Evolutionary conservation across 441 rosid species (phyloP).

Genomic region (Gossypium trilobum): DNA sequence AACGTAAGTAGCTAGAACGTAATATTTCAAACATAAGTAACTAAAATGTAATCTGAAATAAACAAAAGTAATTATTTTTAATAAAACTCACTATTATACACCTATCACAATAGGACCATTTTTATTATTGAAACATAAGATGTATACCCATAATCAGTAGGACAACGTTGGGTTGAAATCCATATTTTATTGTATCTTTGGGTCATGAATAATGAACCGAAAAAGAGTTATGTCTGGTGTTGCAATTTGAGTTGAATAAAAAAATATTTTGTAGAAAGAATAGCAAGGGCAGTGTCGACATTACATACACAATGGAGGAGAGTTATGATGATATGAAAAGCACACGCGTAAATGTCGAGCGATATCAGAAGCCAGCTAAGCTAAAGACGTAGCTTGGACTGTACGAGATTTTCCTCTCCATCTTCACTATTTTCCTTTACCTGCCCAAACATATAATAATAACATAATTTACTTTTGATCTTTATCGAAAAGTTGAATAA

Average conservation of each 20-base stretch:
- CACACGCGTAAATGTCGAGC: constrained; percentile 11
- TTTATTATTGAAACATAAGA: too few relatives aligned
- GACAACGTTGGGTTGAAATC: not conserved
- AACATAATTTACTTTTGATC: not conserved
- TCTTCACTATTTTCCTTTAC: not conserved
- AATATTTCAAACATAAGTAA: too few relatives aligned
- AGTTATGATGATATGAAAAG: not conserved
- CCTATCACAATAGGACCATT: not conserved
- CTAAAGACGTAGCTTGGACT: not conserved
- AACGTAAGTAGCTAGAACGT: too few relatives aligned
- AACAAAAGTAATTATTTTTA: too few relatives aligned
- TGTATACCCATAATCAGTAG: too few relatives aligned
- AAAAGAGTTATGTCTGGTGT: not conserved
- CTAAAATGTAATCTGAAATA: too few relatives aligned
- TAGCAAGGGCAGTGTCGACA: not conserved
- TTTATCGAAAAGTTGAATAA: not conserved
- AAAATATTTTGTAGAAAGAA: not conserved
- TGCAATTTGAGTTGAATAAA: not conserved
- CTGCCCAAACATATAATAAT: too few relatives aligned
- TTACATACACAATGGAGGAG: not conserved
- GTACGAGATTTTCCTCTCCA: not conserved
- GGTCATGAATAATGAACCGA: not conserved
- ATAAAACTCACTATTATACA: not conserved
- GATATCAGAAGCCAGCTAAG: not conserved
- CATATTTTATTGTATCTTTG: not conserved